phyloP scores from a whole-genome alignment of 1,139 yeast genomes.

The Kurtzmaniella quercitrusa region DNA sequence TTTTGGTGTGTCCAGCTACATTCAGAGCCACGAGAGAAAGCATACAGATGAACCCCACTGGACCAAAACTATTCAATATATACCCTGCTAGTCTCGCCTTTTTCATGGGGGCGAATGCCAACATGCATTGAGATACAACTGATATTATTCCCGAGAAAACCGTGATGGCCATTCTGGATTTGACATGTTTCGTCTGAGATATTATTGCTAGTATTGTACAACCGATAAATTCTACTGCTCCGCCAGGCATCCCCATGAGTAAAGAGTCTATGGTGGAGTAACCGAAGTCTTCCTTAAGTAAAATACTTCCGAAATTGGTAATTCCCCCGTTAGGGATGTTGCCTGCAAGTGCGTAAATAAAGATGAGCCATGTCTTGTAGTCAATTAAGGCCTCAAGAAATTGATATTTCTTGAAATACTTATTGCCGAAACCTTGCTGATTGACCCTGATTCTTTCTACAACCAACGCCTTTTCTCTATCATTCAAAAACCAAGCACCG shows the following conservation, averaged over 20 bases:
- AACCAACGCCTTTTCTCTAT: conserved; percentile 23
- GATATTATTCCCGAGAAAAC: conserved; percentile 31
- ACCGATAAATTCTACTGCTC: conserved; percentile 38
- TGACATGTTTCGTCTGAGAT: conserved; percentile 18
- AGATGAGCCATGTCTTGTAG: conserved; percentile 17
- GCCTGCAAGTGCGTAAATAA: conserved; percentile 20
- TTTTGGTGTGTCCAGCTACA: conserved; percentile 22
- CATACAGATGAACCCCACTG: conserved; percentile 29
- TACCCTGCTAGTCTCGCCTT: conserved; percentile 43
- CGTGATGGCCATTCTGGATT: conserved; percentile 42
- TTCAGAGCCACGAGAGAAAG: conserved; percentile 20
- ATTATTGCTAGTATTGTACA: conserved; percentile 32
- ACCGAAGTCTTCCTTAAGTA: conserved; percentile 22
- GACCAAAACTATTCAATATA: conserved; percentile 18
- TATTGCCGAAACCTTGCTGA: conserved; percentile 19
- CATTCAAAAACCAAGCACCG: conserved; percentile 41
- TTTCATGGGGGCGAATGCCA: conserved; percentile 40
- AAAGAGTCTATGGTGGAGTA: conserved; percentile 30
- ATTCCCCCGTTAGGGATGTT: conserved; percentile 51
- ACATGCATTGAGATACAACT: conserved; percentile 39
- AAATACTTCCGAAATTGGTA: conserved; percentile 32
- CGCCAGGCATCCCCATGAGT: conserved; percentile 33
- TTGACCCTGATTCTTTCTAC: conserved; percentile 24
- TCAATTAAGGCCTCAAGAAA: conserved; percentile 10
- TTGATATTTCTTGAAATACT: conserved; percentile 13